These are phyloP conservation scores for Microcyclospora pomicola DNA, from an alignment of 2,329 filamentous ascomycete genomes.

Conservation along the genomic window DNA sequence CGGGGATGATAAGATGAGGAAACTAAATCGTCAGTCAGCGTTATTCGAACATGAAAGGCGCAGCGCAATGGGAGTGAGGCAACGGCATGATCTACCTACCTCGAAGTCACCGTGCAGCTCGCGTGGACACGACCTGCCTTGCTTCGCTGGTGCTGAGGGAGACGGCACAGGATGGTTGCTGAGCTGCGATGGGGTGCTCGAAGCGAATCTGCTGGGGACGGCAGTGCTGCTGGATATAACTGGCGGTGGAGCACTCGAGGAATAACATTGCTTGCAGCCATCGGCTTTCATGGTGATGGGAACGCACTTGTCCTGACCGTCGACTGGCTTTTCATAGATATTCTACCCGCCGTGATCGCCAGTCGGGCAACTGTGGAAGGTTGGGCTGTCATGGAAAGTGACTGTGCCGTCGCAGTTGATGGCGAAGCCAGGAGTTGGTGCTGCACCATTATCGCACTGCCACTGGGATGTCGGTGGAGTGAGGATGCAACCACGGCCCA, in stretches of 20 bases:
- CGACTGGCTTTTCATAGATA: slow-evolving; percentile 35
- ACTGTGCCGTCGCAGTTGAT: slow-evolving; percentile 41
- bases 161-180: too few species aligned
- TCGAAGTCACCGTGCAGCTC: too few species aligned
- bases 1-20: slow-evolving; percentile 49
- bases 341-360: slow-evolving; percentile 42
- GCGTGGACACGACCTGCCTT: too few species aligned
- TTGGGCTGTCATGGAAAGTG: slow-evolving; percentile 35
- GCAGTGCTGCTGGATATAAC: slow-evolving; percentile 6
- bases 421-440: slow-evolving; percentile 41
- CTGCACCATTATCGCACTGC: slow-evolving; percentile 45
- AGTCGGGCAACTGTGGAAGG: slow-evolving; percentile 50
- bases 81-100: background rate
- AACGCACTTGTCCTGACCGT: slow-evolving; percentile 35
- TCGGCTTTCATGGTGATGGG: slow-evolving; percentile 30
- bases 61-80: background rate
- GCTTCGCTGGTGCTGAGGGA: too few species aligned
- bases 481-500: slow-evolving; percentile 48
- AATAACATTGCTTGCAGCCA: slow-evolving; percentile 18
- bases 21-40: slow-evolving; percentile 21
- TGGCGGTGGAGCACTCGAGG: slow-evolving; percentile 21
- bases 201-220: background rate
- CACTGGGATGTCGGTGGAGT: slow-evolving; percentile 46
- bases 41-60: background rate
- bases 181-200: background rate